phyloP scores from a whole-genome alignment of 1,284 basidiomycete species.

The Pterula multifida region DNA sequence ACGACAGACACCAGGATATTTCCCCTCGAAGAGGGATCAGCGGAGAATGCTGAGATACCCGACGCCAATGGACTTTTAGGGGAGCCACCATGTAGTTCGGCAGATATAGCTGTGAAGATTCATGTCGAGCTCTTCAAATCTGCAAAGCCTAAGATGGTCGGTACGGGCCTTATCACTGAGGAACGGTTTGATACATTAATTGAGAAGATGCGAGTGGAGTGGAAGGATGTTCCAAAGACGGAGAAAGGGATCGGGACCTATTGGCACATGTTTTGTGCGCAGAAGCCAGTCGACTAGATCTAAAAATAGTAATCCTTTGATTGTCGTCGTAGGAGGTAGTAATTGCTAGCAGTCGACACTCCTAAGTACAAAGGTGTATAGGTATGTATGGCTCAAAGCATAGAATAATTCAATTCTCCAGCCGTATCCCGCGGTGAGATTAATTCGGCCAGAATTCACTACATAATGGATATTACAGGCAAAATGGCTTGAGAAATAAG shows the following conservation, averaged over 20 bases:
- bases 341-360: too few species aligned
- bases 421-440: too few species aligned
- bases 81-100: too few species aligned
- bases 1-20: background rate
- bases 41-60: background rate
- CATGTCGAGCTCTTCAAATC: background rate
- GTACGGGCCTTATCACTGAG: background rate
- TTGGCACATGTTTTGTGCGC: background rate
- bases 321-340: too few species aligned
- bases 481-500: too few species aligned
- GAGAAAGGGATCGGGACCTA: background rate
- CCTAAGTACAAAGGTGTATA: too few species aligned
- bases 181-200: background rate
- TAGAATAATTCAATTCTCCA: too few species aligned
- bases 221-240: background rate
- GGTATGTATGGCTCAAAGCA: too few species aligned
- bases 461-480: too few species aligned
- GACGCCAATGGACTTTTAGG: too few species aligned
- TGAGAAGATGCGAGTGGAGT: background rate
- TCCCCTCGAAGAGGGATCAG: background rate
- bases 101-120: background rate
- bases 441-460: too few species aligned
- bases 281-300: background rate
- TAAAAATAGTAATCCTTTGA: too few species aligned
- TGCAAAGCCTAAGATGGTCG: background rate